Percentiles rank a stretch among this genome's conserved stretches.
Evolutionary conservation across 2,329 filamentous ascomycete genomes (phyloP).

Genomic region (Furcasterigmium furcatum): DNA sequence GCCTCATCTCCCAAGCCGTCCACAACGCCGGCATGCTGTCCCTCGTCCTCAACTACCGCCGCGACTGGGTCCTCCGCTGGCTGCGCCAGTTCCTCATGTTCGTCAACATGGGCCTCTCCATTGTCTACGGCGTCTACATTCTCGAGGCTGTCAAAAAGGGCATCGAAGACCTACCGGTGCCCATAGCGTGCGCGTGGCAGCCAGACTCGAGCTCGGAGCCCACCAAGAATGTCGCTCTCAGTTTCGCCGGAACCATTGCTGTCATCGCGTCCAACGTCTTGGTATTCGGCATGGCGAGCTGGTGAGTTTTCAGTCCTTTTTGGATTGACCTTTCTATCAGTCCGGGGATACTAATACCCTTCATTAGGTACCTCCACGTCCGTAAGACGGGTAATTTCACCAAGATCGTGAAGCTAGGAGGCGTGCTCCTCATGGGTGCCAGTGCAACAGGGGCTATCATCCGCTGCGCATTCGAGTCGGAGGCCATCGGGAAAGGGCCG

Average conservation of each 20-base stretch:
- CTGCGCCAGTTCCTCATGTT: slow-evolving; percentile 64
- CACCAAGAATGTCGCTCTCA: slow-evolving; percentile 37
- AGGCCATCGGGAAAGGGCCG: slow-evolving; percentile 54
- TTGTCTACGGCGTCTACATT: slow-evolving; percentile 53
- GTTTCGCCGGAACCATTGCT: slow-evolving; percentile 56
- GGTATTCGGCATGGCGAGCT: slow-evolving; percentile 58
- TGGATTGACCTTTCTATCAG: too few species aligned
- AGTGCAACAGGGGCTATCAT: slow-evolving; percentile 57
- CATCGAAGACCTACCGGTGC: slow-evolving; percentile 48
- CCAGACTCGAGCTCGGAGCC: slow-evolving; percentile 27
- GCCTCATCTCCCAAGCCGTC: slow-evolving; percentile 60
- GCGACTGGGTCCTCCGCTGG: slow-evolving; percentile 66
- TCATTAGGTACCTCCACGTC: slow-evolving; percentile 58
- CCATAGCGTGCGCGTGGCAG: slow-evolving; percentile 60
- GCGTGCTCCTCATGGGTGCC: slow-evolving; percentile 51
- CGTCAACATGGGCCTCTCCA: slow-evolving; percentile 57
- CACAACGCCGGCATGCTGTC: slow-evolving; percentile 64
- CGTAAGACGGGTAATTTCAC: slow-evolving; percentile 47
- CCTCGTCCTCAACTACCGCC: slow-evolving; percentile 61
- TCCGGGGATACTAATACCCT: too few species aligned
- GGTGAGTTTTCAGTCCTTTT: too few species aligned
- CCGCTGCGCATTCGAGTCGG: slow-evolving; percentile 53
- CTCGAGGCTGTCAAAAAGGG: slow-evolving; percentile 50
- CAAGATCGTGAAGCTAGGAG: slow-evolving; percentile 47
- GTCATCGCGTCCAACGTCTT: slow-evolving; percentile 57